Conservation (phyloP, 176 grass and related monocot species). For the Poa annua region DNA sequence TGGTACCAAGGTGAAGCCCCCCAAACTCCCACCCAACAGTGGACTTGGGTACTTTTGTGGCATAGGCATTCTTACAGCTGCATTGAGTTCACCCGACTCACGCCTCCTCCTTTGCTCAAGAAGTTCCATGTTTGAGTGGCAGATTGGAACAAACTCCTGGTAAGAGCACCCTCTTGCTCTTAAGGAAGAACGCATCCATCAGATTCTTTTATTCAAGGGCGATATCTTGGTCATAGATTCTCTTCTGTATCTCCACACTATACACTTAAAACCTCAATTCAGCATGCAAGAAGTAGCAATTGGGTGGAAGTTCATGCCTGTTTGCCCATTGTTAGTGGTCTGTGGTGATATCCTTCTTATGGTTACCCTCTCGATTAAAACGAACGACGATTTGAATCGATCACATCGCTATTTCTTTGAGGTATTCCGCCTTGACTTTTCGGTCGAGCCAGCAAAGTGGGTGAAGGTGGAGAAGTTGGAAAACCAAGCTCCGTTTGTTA, state of each 20-base stretch:
- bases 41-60: not conserved
- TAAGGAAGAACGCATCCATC: not conserved
- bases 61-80: not conserved
- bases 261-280: not conserved
- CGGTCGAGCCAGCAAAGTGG: not conserved
- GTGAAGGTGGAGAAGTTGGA: not conserved
- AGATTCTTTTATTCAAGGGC: not conserved
- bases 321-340: not conserved
- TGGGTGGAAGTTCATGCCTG: not conserved
- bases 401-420: not conserved
- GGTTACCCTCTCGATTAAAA: not conserved
- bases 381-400: not conserved
- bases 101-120: not conserved
- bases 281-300: not conserved
- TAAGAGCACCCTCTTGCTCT: slow-evolving; percentile 11
- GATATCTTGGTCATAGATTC: not conserved
- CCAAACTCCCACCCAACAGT: not conserved
- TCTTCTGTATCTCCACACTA: not conserved
- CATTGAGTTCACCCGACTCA: not conserved
- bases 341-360: slow-evolving; percentile 9
- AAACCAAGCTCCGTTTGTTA: not conserved
- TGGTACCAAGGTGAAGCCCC: not conserved
- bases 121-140: slow-evolving; percentile 3
- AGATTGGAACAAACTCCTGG: slow-evolving; percentile 3
- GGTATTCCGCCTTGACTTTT: not conserved